A percentile compares a stretch with the other conserved stretches of the same genome.
These are phyloP conservation scores for Rhinocladiella similis DNA, from an alignment of 2,329 filamentous ascomycete species.

Conservation along the genomic window DNA sequence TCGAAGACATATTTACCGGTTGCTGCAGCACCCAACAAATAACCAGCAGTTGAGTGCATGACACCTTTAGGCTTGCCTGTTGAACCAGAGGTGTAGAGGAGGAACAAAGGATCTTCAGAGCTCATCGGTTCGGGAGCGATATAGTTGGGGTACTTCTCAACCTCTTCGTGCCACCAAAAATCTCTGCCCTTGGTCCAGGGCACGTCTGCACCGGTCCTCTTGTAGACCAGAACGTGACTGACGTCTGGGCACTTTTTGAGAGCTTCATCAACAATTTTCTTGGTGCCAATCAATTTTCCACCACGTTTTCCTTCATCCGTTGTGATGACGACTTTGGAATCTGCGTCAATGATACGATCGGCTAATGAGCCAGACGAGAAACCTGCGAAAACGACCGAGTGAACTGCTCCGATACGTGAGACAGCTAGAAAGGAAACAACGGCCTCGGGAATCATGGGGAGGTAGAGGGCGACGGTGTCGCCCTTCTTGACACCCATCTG, in stretches of 20 bases:
- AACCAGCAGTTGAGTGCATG: constrained; percentile 95
- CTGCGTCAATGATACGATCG: constrained; percentile 88
- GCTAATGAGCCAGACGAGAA: constrained; percentile 96
- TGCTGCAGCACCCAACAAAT: constrained; percentile 86
- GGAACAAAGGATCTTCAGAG: constrained; percentile 93
- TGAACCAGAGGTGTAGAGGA: constrained; percentile 96
- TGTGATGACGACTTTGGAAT: constrained; percentile 93
- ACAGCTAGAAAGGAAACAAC: constrained; percentile 88
- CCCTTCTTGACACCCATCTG: constrained; percentile 96
- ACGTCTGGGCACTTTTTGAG: constrained; percentile 94
- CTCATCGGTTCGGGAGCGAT: constrained; percentile 84
- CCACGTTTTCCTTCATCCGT: constrained; percentile 97
- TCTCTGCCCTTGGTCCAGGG: constrained; percentile 89
- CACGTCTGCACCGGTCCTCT: constrained; percentile 90
- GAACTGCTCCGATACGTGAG: constrained; percentile 86
- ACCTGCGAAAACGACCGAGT: constrained; percentile 96
- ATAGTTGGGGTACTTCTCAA: constrained; percentile 94
- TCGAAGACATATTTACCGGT: constrained; percentile 99
- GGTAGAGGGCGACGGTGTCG: constrained; percentile 93
- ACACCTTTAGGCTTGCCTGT: constrained; percentile 99
- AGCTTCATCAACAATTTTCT: constrained; percentile 96
- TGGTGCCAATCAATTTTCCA: constrained; percentile 94
- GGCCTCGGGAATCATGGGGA: constrained; percentile 98
- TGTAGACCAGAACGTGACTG: constrained; percentile 82
- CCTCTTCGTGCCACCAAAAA: constrained; percentile 98